phyloP scores from a whole-genome alignment of 1,284 basidiomycete genomes.

The Trametes versicolor region DNA sequence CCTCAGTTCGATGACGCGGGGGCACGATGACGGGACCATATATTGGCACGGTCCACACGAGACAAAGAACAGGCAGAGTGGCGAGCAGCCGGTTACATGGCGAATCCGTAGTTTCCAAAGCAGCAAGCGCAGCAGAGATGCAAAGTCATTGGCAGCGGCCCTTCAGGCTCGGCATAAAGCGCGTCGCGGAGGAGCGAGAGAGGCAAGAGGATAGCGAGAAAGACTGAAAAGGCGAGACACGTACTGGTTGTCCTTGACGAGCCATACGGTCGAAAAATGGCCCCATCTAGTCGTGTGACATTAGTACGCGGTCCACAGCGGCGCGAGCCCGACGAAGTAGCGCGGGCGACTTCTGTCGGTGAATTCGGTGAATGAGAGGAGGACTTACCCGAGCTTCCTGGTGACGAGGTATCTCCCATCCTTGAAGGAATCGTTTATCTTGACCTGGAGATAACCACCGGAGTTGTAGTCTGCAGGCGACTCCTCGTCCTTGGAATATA shows the following conservation, averaged over 20 bases:
- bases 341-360: conserved; percentile 36
- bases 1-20: background rate
- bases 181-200: background rate
- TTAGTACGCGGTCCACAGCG: conserved; percentile 16
- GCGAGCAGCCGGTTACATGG: conserved; percentile 15
- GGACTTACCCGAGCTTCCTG: conserved; percentile 81
- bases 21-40: background rate
- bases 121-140: background rate
- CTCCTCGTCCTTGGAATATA: conserved; percentile 77
- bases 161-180: conserved; percentile 7
- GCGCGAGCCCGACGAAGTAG: conserved; percentile 35
- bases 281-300: conserved; percentile 73
- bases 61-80: conserved; percentile 11
- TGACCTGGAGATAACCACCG: conserved; percentile 84
- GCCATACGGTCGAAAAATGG: conserved; percentile 90
- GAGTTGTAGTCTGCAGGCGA: conserved; percentile 81
- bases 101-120: conserved; percentile 8
- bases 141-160: conserved; percentile 2
- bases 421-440: conserved; percentile 83
- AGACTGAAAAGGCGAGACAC: conserved; percentile 45
- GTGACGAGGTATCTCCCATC: conserved; percentile 82
- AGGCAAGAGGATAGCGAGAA: conserved; percentile 23
- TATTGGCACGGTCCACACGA: conserved; percentile 9
- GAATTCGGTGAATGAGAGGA: conserved; percentile 15
- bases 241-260: conserved; percentile 77